Conservation (phyloP, 1,284 basidiomycete genomes). For the Hemileia vastatrix region DNA sequence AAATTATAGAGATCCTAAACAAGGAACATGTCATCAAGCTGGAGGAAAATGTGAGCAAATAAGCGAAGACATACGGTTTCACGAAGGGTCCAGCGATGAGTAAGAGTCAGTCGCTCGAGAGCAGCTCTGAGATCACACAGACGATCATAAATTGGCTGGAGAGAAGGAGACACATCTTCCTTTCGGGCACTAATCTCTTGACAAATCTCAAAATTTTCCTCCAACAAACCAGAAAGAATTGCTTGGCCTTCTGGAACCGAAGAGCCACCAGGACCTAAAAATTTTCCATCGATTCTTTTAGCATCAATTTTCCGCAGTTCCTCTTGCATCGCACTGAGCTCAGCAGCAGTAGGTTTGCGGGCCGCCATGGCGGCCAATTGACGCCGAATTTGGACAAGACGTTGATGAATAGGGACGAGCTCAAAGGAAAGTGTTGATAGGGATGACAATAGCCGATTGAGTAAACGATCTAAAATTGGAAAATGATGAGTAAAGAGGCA, state of each 20-base stretch:
- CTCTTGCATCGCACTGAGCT: constrained; percentile 80
- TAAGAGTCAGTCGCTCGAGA: constrained; percentile 79
- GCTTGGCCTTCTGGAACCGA: constrained; percentile 76
- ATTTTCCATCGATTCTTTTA: constrained; percentile 94
- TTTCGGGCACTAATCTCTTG: constrained; percentile 94
- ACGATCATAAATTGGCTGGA: constrained; percentile 91
- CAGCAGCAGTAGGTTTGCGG: constrained; percentile 71
- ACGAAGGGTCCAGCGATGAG: constrained; percentile 90
- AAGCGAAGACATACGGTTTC: constrained; percentile 60
- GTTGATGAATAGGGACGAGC: constrained; percentile 78
- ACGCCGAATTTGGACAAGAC: constrained; percentile 74
- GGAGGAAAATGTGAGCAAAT: neutral
- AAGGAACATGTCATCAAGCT: neutral
- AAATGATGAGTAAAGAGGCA: too few species aligned
- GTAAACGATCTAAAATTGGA: constrained; percentile 57
- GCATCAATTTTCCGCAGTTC: constrained; percentile 90
- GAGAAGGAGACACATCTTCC: constrained; percentile 72
- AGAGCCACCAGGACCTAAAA: constrained; percentile 77
- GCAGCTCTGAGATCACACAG: constrained; percentile 74
- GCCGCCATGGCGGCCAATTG: constrained; percentile 81
- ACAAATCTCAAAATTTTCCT: constrained; percentile 91
- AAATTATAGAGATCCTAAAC: constrained; percentile 52
- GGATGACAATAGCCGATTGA: constrained; percentile 67
- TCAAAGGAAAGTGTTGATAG: constrained; percentile 74
- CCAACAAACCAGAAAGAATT: constrained; percentile 63